A percentile compares a stretch with the other conserved stretches of the same genome.
These are phyloP conservation scores for Stylosanthes scabra DNA, from an alignment of 331 rosid genomes.

Conservation along the genomic window DNA sequence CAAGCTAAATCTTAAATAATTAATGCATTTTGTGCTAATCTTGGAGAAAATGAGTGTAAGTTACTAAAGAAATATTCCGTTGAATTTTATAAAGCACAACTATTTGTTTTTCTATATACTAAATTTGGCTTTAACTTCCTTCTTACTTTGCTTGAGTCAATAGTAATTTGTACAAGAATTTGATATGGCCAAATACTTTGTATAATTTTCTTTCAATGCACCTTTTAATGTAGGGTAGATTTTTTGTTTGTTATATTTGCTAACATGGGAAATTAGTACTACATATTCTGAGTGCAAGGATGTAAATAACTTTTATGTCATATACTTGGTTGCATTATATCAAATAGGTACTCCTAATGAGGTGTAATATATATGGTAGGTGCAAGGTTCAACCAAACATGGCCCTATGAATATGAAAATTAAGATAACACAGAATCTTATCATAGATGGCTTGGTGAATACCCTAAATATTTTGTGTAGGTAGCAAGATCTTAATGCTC, in stretches of 20 bases:
- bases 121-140: neutral
- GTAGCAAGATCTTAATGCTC: slow-evolving; percentile 34
- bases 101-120: neutral
- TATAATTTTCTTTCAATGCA: neutral
- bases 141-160: neutral
- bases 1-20: slow-evolving; percentile 17
- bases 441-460: slow-evolving; percentile 33
- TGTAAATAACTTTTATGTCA: neutral
- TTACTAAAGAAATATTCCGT: neutral
- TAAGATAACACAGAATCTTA: slow-evolving; percentile 36
- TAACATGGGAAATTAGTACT: neutral
- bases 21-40: slow-evolving; percentile 16
- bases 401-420: neutral
- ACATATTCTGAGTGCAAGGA: neutral
- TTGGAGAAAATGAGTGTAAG: neutral
- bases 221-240: neutral
- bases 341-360: neutral
- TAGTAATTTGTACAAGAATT: neutral
- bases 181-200: slow-evolving; percentile 1
- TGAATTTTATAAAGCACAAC: neutral
- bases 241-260: neutral
- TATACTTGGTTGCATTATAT: neutral
- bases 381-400: slow-evolving; percentile 8
- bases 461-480: slow-evolving; percentile 29
- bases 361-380: neutral